Evolutionary conservation across 345 rosid genomes (phyloP).

Genomic region (Eucalyptus pauciflora): DNA sequence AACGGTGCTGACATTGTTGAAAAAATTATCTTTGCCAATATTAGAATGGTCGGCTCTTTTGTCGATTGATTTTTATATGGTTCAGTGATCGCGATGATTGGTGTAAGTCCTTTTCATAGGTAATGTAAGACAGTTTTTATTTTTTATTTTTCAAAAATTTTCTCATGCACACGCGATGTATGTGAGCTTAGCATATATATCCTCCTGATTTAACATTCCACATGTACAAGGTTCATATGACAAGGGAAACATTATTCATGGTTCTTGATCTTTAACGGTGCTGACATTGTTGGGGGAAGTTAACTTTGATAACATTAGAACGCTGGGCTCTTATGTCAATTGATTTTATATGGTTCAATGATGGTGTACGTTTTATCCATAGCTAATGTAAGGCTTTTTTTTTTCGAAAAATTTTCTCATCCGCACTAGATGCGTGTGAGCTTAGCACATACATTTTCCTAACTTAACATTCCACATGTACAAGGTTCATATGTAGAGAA

Average conservation of each 20-base stretch:
- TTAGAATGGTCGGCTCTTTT: background rate
- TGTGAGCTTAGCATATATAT: background rate
- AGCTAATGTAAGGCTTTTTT: too few species aligned
- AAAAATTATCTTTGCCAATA: background rate
- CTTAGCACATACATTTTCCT: background rate
- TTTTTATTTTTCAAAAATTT: too few species aligned
- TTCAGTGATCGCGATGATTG: background rate
- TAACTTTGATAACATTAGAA: background rate
- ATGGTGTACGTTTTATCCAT: background rate
- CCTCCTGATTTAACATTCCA: background rate
- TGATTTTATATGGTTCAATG: background rate
- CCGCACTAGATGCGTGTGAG: background rate
- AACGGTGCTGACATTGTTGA: background rate
- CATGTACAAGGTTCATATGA: background rate
- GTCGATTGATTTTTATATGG: background rate
- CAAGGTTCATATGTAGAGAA: background rate
- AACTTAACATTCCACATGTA: background rate
- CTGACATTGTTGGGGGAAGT: background rate
- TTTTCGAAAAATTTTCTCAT: too few species aligned
- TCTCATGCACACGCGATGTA: background rate
- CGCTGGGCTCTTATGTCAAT: background rate
- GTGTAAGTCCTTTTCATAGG: background rate
- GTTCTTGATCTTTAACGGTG: background rate
- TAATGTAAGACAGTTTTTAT: background rate
- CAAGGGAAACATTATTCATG: background rate